Evolutionary conservation across 768 basidiomycete species (phyloP), one percentile per base, ranked within the genome.

Genomic region (Obba rivulosa): DNA sequence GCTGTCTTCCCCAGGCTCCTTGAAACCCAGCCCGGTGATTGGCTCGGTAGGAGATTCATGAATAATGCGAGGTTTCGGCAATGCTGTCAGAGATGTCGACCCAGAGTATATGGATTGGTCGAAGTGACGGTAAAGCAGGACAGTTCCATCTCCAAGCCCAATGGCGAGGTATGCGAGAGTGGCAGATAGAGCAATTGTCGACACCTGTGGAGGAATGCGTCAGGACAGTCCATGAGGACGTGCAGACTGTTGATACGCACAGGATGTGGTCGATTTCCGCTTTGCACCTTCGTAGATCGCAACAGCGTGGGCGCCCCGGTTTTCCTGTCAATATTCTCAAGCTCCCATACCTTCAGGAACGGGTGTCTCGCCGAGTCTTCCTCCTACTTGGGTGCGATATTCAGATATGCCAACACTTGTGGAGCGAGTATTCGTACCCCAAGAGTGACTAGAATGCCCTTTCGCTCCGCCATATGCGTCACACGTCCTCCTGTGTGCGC

Each of bases 141-240:
- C 94, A 0, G 89, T 89, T 21, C 96, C 96, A 60, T 97, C 94
- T 5, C 84, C 92, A n/a, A 98, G 78, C 13, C 94, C 96, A 35
- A 98, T 79, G 5, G 94, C 86, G 21, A 99, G 80, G 63, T 93
- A 89, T 0, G 88, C 80, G 3, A 96, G 73, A 16, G 78, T 77
- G 5, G 80, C 69, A 0, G 94, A 87, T 18, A 93, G 70, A 0
- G 93, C 89, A 36, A 96, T 71, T 1, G 85, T 79, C 2, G 90
- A 83, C 10, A 94, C 81, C 80, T 88, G 42, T 42, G 18, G 38
- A 28, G 7, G 24, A 2, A 43, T 48, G 13, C 53, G 50, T 41
- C 17, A 34, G 31, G 7, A 45, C 13, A 17, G 22, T 8, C 44
- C 13, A 17, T 31, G 16, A 23, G 9, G 2, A 23, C 4, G 18